Evolutionary conservation across 768 basidiomycete species (phyloP), one percentile per base, ranked within the genome.

Genomic region (Lentinula edodes): DNA sequence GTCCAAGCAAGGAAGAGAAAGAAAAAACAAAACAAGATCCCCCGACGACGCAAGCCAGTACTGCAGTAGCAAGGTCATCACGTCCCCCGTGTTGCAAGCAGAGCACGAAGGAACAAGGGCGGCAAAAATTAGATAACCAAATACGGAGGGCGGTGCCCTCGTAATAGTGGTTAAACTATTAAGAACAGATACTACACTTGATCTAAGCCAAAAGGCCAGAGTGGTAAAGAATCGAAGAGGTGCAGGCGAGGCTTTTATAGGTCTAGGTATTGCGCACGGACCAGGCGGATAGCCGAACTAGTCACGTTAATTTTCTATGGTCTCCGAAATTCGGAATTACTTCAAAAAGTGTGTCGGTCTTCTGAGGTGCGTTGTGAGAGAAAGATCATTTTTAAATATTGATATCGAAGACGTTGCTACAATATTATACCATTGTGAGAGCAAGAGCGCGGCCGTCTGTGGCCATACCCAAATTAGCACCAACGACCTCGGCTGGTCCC

Each of bases 131-230:
- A 28, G 28, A 28, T 28, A 28, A 28, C 28, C 28, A 28, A 28
- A 28, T 28, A 28, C 28, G 28, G 28, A 28, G 28, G 28, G 28
- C 28, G 28, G 28, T 28, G 28, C 28, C 28, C 28, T 28, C 28
- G 28, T 28, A 75, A 76, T 60, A 63, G 62, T 60, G 62, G 58
- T 63, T 63, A 63, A 59, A 63, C 62, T 63, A 60, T 60, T 59
- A 63, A 63, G 89, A 90, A 91, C 90, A 91, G 89, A 91, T 92
- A 91, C 90, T 91, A 91, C 90, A 91, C 90, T 91, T 91, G 89
- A 91, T 91, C 90, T 90, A 91, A 91, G 90, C 90, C 89, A 91
- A 90, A 88, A 90, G 89, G 87, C 88, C 88, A 89, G 88, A 90
- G 88, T 89, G 88, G 88, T 88, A 80, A 87, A 62, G 80, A 78